Conservation (phyloP, 352 stramenopile genomes). For the Globisporangium solare region DNA sequence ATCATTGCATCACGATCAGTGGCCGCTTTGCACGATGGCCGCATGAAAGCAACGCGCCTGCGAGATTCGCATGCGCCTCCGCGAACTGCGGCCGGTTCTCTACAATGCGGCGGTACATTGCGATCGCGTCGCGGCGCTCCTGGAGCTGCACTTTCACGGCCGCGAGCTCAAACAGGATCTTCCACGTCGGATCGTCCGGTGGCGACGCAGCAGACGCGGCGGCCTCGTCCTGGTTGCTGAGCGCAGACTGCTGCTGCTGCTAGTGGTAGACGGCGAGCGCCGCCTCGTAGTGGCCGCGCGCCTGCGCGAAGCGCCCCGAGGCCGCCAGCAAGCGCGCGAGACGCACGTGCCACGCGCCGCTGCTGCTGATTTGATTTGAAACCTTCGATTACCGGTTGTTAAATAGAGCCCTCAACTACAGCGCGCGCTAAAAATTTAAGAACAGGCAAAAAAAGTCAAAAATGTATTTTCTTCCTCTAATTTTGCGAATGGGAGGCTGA, state of each 20-base stretch:
- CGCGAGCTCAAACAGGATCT: constrained; percentile 20
- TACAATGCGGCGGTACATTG: constrained; percentile 29
- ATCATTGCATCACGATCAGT: neutral
- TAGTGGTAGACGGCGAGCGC: constrained; percentile 1
- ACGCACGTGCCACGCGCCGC: constrained; percentile 5
- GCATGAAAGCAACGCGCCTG: constrained; percentile 11
- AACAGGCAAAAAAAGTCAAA: too few relatives aligned
- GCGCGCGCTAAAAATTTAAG: too few relatives aligned
- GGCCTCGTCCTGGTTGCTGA: neutral
- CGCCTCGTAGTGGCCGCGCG: constrained; percentile 8
- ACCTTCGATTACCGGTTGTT: too few relatives aligned
- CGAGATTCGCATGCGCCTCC: constrained; percentile 52
- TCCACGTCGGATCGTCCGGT: neutral
- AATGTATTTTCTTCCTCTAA: too few relatives aligned
- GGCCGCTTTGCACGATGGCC: neutral
- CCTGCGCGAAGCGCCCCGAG: constrained; percentile 5
- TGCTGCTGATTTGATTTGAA: too few relatives aligned
- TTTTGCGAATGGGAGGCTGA: too few relatives aligned
- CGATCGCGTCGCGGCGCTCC: constrained; percentile 23
- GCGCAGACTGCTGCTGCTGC: neutral
- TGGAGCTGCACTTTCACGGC: constrained; percentile 13
- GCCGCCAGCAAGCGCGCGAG: constrained; percentile 7
- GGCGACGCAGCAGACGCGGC: neutral
- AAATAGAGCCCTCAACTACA: too few relatives aligned
- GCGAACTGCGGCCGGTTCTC: constrained; percentile 18